Evolutionary conservation across 176 grass and related monocot species (phyloP).

Genomic region (Hordeum vulgare): DNA sequence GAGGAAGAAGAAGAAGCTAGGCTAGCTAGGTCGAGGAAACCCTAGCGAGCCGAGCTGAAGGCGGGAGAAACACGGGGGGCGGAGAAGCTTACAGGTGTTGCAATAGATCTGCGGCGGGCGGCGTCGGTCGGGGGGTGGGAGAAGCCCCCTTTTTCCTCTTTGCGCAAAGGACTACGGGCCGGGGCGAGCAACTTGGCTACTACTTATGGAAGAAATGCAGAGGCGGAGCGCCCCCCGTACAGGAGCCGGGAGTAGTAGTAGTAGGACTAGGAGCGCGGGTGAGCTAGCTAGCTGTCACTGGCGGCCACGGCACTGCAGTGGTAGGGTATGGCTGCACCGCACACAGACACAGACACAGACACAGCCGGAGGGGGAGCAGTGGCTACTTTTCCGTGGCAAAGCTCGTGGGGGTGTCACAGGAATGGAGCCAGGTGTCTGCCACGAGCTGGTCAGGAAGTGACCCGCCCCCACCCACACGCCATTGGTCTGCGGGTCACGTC

Average conservation of each 20-base stretch:
- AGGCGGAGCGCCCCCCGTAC: neutral
- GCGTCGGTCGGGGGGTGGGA: neutral
- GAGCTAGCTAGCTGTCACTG: neutral
- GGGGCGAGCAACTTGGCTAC: neutral
- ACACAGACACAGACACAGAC: too few relatives aligned
- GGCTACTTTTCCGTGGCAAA: neutral
- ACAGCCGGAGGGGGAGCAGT: neutral
- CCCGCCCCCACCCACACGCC: neutral
- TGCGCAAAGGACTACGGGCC: conserved; percentile 17
- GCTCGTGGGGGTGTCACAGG: neutral
- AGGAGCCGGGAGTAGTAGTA: neutral
- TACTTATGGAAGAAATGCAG: conserved; percentile 31
- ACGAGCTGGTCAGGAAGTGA: conserved; percentile 6
- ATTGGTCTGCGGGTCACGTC: neutral
- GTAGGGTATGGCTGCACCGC: neutral
- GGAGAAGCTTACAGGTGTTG: conserved; percentile 28
- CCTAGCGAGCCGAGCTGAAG: neutral
- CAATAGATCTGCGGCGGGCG: conserved; percentile 31
- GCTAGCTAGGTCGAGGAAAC: neutral
- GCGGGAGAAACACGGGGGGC: neutral
- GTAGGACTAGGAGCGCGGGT: neutral
- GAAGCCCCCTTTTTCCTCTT: conserved; percentile 3
- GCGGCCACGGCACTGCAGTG: too few relatives aligned
- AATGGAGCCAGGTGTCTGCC: conserved; percentile 5
- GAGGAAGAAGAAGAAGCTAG: neutral